Base-by-base conservation (phyloP, 1,284 basidiomycete species). In the Boletus sp. region DNA sequence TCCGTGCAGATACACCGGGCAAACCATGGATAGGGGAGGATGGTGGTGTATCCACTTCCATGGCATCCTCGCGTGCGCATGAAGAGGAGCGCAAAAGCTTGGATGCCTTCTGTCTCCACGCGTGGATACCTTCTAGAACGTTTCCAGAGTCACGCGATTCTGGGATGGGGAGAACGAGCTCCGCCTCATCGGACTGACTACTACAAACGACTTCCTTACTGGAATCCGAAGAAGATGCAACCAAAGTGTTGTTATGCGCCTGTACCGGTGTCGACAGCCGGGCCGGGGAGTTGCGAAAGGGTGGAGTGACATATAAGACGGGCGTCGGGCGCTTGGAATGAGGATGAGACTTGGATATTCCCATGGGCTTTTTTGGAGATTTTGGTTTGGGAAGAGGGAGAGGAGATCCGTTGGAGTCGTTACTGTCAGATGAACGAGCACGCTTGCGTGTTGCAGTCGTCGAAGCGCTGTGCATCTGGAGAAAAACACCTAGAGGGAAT, bases 171-270 rank as follows among this genome's bases (percentile, higher is more conserved):
- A 70, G 51, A 46, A 71, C 62, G 46, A 78, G 67, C 46, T 84
- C 82, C 42, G 72, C 69, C 59, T 88, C 85, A 53, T 84, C 80
- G 37, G 82, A 82, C 58, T 84, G 79, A 54, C 83, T 86, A 36
- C 79, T 84, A n/a, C 80, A 81, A 13, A 87, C 69, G 29, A 69
- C 42, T 17, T 74, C 58, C 46, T 74, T 69, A 37, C 59, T 61
- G 14, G 55, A 52, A 39, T 39, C 44, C 22, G 51, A 48, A 32
- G 66, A 60, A 14, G 55, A 59, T 10, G 41, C 26, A 22, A 26
- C 27, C 32, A 46, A 33, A 33, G 45, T 29, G 20, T 19, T 38
- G n/a, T 32, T 47, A 8, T 42, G 47, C 8, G 23, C 19, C 20
- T 32, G 50, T 8, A n/a, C 30, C 8, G 45, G 34, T 17, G 49